phyloP scores from a whole-genome alignment of 2,329 filamentous ascomycete genomes.

The Fusarium pseudograminearum region DNA sequence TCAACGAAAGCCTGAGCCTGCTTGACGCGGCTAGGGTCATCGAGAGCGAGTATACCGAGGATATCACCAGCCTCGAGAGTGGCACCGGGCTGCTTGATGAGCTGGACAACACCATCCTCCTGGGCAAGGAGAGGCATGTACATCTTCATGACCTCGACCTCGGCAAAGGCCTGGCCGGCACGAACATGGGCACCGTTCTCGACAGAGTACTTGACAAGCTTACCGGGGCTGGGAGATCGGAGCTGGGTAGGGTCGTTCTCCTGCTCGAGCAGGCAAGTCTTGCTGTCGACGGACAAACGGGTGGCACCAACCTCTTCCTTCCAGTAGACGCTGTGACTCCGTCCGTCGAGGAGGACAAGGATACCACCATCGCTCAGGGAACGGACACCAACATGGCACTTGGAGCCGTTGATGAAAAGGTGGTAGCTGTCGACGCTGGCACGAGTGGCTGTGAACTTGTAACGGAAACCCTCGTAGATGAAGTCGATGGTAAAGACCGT shows the following conservation, averaged over 20 bases:
- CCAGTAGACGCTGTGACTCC: conserved; percentile 99
- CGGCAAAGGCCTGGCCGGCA: conserved; percentile 92
- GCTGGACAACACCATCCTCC: conserved; percentile 95
- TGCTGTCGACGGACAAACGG: conserved; percentile 94
- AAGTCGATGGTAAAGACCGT: conserved; percentile 98
- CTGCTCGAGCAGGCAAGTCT: conserved; percentile 97
- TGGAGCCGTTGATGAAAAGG: conserved; percentile 98
- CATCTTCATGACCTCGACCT: conserved; percentile 99
- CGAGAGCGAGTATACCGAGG: conserved; percentile 93
- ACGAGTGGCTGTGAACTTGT: conserved; percentile 97
- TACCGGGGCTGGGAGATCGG: conserved; percentile 92
- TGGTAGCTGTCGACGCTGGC: conserved; percentile 95
- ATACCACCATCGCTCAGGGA: conserved; percentile 94
- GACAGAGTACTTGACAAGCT: conserved; percentile 97
- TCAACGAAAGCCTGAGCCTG: conserved; percentile 94
- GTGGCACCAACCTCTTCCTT: conserved; percentile 98
- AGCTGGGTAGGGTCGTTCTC: conserved; percentile 99
- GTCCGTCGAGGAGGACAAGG: conserved; percentile 88
- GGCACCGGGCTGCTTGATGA: conserved; percentile 99
- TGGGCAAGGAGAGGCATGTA: conserved; percentile 98
- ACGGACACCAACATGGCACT: conserved; percentile 92
- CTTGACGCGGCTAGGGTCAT: conserved; percentile 96
- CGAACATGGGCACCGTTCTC: conserved; percentile 95
- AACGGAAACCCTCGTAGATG: conserved; percentile 96
- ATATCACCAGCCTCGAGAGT: conserved; percentile 98